Percentiles rank a stretch among this genome's conserved stretches.
These are phyloP conservation scores for Pulveroboletus sp. DNA, from an alignment of 768 basidiomycete species.

Conservation along the genomic window DNA sequence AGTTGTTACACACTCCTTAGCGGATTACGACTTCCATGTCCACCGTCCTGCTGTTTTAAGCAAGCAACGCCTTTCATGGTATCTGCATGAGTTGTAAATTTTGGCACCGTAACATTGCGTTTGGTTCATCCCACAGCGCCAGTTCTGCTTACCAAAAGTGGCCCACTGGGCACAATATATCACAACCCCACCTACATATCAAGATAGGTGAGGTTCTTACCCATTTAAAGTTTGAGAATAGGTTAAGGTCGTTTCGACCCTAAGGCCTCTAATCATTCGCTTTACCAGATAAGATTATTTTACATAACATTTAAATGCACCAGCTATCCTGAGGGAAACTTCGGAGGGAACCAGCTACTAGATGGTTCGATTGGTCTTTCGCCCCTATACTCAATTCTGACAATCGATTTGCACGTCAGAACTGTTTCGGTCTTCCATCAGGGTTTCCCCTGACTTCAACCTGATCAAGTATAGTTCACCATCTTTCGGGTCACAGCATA, in stretches of 20 bases:
- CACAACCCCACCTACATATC: slow-evolving; percentile 48
- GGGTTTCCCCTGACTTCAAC: slow-evolving; percentile 97
- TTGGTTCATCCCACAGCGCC: slow-evolving; percentile 71
- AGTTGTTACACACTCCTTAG: no score
- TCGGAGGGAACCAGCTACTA: slow-evolving; percentile 92
- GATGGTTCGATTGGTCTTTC: slow-evolving; percentile 96
- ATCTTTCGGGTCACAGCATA: no score
- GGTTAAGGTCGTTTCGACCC: slow-evolving; percentile 87
- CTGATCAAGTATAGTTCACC: no score
- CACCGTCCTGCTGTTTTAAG: slow-evolving; percentile 87
- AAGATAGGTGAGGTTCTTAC: slow-evolving; percentile 59
- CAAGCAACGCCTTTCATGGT: slow-evolving; percentile 86
- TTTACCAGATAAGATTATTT: slow-evolving; percentile 71
- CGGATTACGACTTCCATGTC: slow-evolving; percentile 84
- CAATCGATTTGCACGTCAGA: slow-evolving; percentile 97
- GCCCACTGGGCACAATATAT: slow-evolving; percentile 72
- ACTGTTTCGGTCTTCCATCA: slow-evolving; percentile 94
- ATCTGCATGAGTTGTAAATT: slow-evolving; percentile 83
- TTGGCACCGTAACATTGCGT: slow-evolving; percentile 76
- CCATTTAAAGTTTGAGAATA: slow-evolving; percentile 73
- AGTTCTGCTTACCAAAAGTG: slow-evolving; percentile 75
- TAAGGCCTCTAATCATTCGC: slow-evolving; percentile 92
- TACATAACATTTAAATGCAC: no score
- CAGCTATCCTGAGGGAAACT: slow-evolving; percentile 81
- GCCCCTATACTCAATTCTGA: slow-evolving; percentile 94